Evolutionary conservation across 2,329 filamentous ascomycete genomes (phyloP), one percentile per base, ranked within the genome.

Genomic region (Ophiocordyceps camponoti-rufipedis): DNA sequence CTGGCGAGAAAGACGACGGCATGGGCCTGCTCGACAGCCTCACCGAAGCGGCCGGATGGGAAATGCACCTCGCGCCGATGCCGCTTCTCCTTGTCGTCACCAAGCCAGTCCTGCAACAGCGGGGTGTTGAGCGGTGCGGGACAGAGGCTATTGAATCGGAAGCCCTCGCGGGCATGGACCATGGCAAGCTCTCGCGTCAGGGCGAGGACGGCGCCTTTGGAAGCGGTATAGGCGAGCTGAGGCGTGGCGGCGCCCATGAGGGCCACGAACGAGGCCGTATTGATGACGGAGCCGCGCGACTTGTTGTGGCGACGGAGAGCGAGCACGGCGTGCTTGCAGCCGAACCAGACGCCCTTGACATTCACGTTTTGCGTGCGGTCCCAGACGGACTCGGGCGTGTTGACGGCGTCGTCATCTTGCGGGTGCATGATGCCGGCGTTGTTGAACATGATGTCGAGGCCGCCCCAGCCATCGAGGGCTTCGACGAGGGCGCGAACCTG

Each of bases 271-370:
- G 82, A 88, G 28, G 86, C 87, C 3, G 86, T 94, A 71, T 94
- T 94, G 73, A 94, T 88, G 64, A 95, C 78, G 63, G 80, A 86
- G 44, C 77, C 85, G 54, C 73, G 76, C 41, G 69, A 75, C 77
- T 95, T 95, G 46, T 75, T 74, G 70, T 93, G 72, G 55, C 78
- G 79, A 52, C 87, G 81, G 55, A 95, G 72, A 41, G 84, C 76
- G 44, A 89, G 70, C 28, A 95, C 80, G 7, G 88, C 86, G 62
- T 94, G 85, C 72, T 94, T 95, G 74, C 79, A 82, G 49, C 88
- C 88, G 62, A 78, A 95, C 88, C 88, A 94, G n/a, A 95, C 88
- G 41, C 88, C 88, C 75, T 95, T 95, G 63, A 94, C 88, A 64
- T 95, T 95, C 70, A 94, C 93, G 61, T 78, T 80, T 50, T 94